A percentile compares a stretch with the other conserved stretches of the same genome.
These are phyloP conservation scores for Microbotryomycetes sp. DNA, from an alignment of 1,284 basidiomycete genomes.

Conservation along the genomic window DNA sequence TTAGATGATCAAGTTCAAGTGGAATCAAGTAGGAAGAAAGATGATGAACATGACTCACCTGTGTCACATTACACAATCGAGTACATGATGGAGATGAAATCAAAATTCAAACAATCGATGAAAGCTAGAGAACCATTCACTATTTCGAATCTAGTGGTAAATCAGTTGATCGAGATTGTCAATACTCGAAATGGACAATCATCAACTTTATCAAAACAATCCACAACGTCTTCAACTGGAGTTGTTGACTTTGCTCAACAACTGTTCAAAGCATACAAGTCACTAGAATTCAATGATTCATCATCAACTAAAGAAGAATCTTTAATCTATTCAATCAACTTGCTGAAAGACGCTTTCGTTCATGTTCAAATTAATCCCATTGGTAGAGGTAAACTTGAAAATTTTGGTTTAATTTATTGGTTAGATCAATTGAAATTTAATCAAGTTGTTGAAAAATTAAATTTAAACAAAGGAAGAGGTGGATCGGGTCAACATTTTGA, in stretches of 20 bases:
- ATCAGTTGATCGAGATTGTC: background rate
- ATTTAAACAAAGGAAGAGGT: background rate
- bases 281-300: background rate
- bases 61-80: slow-evolving; percentile 25
- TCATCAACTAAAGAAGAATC: background rate
- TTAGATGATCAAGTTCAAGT: background rate
- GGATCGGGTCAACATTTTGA: background rate
- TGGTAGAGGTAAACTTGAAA: background rate
- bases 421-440: background rate
- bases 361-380: background rate
- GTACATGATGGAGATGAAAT: slow-evolving; percentile 14
- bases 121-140: background rate
- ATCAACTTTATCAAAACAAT: background rate
- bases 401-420: background rate
- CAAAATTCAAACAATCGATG: slow-evolving; percentile 1
- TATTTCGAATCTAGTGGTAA: background rate
- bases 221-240: background rate
- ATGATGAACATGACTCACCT: background rate
- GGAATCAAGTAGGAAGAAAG: background rate
- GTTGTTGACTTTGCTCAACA: background rate
- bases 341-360: background rate
- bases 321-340: background rate
- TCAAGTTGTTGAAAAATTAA: background rate
- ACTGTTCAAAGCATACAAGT: background rate
- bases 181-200: background rate